These are phyloP conservation scores for Kwoniella sp. DNA, from an alignment of 768 basidiomycete species.

Conservation along the genomic window DNA sequence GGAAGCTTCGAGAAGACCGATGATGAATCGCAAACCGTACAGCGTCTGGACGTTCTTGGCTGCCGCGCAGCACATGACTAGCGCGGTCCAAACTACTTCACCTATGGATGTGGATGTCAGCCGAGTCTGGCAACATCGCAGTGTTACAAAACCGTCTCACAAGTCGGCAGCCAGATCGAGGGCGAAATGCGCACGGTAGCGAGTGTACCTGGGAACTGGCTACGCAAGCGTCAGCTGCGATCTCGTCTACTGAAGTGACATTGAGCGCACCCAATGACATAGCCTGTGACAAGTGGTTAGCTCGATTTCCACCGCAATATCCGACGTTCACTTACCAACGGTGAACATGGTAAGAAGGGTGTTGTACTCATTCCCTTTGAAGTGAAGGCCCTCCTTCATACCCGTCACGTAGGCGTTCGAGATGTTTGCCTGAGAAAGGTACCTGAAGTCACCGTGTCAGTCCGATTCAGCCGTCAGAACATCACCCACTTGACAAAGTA, in stretches of 20 bases:
- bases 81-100: constrained; percentile 13
- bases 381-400: constrained; percentile 31
- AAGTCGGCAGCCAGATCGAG: constrained; percentile 8
- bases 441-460: not conserved
- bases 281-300: not conserved
- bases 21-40: constrained; percentile 19
- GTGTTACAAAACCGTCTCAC: not conserved
- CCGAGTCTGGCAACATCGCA: not conserved
- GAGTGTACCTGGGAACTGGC: constrained; percentile 9
- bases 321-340: not conserved
- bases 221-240: not conserved
- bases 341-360: constrained; percentile 8
- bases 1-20: constrained; percentile 13
- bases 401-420: constrained; percentile 27
- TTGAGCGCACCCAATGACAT: constrained; percentile 9
- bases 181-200: constrained; percentile 7
- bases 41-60: constrained; percentile 18
- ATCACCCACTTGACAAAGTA: constrained; percentile 15
- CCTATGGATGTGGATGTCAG: not conserved
- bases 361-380: constrained; percentile 29
- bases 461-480: not conserved
- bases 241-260: too few relatives aligned
- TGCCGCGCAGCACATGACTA: constrained; percentile 18
- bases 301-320: too few relatives aligned
- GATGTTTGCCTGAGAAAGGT: constrained; percentile 5